Evolutionary conservation across 495 filamentous ascomycete species (phyloP), one percentile per base, ranked within the genome.

Genomic region (Achaetomiella virescens): DNA sequence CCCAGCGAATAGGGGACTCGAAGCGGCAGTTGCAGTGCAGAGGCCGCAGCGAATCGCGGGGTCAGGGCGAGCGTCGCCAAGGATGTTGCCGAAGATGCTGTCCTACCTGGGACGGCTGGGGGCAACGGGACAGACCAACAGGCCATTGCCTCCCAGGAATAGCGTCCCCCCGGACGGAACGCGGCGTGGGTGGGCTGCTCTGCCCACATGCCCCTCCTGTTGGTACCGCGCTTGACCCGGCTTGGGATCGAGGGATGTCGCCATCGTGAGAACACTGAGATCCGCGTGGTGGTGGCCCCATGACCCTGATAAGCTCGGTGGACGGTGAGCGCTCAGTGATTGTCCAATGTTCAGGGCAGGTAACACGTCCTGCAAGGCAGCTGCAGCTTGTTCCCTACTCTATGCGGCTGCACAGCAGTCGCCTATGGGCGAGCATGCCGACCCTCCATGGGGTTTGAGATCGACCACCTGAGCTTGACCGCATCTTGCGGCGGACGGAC

Each of bases 301-400:
- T 65, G 65, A 65, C 59, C 48, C 48, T 33, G 45, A n/a, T n/a
- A n/a, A 17, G 29, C 44, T 52, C 52, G 61, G 58, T 58, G 55
- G 55, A 60, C 52, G 58, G 64, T 58, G 61, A 61, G 51, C 22
- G 33, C 43, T 25, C 48, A 45, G 48, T 58, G 25, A 41, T 15
- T 27, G 24, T 45, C 10, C 43, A n/a, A 8, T 41, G 22, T 41
- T 50, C 31, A 41, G 44, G 22, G 40, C 37, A 43, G 35, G 52
- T 53, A 9, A 18, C 44, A 47, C 21, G 38, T 52, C 25, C 54
- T 61, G 48, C 52, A 52, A 40, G 25, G 49, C 41, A 35, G 44
- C 48, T 31, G 24, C 49, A 22, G 17, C 37, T 18, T 15, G 12
- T 5, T 18, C 12, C 14, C 37, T 40, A 4, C 37, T 3, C 12